phyloP scores from a whole-genome alignment of 768 basidiomycete species.

The button mushroom (Agaricus bisporus) region DNA sequence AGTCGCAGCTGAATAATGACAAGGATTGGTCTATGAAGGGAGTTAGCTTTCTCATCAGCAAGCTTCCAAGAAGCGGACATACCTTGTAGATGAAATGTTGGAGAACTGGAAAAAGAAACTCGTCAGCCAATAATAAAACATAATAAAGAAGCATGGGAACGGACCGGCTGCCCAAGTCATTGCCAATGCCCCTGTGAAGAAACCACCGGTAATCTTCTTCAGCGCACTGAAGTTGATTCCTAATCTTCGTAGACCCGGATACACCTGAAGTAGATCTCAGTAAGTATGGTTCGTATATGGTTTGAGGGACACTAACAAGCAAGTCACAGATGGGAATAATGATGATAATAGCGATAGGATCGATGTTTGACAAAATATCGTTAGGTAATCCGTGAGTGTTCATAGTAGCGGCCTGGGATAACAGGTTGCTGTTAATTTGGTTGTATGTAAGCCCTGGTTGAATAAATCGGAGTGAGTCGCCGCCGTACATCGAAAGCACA shows the following conservation, averaged over 20 bases:
- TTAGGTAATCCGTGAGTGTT: conserved; percentile 64
- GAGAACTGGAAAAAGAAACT: conserved; percentile 32
- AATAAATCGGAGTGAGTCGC: not conserved
- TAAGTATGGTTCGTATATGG: not conserved
- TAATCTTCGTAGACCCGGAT: conserved; percentile 46
- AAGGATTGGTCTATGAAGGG: conserved; percentile 22
- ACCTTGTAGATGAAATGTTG: conserved; percentile 71
- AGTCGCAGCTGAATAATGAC: conserved; percentile 4
- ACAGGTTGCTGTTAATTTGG: conserved; percentile 73
- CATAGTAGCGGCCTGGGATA: conserved; percentile 82
- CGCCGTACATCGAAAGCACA: conserved; percentile 4
- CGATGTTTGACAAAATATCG: conserved; percentile 72
- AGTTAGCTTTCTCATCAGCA: conserved; percentile 21
- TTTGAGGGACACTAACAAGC: conserved; percentile 26
- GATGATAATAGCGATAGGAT: conserved; percentile 72
- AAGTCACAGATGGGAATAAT: conserved; percentile 62
- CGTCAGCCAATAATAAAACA: not conserved
- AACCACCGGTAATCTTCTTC: conserved; percentile 54
- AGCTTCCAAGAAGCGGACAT: not conserved
- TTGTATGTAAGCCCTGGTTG: conserved; percentile 58
- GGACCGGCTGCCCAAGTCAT: conserved; percentile 59
- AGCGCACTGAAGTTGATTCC: conserved; percentile 53
- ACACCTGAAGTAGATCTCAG: conserved; percentile 24
- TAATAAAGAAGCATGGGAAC: not conserved
- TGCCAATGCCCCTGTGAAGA: conserved; percentile 42